Conservation (phyloP, 148 eudicot genomes). For the Cornus controversa region DNA sequence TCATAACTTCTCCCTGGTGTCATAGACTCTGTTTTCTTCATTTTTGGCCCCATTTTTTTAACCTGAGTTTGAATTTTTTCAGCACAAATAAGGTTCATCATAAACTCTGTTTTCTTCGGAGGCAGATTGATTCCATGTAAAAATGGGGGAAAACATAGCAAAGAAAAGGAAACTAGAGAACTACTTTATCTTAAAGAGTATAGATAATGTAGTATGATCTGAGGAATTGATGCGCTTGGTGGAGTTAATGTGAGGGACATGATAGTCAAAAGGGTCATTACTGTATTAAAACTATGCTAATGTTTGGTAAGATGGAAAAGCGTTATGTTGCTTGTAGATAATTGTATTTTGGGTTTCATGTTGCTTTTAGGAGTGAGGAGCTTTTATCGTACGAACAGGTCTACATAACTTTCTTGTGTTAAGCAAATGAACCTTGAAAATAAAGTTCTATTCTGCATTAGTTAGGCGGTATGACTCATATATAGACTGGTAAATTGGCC, state of each 20-base stretch:
- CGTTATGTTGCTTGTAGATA: background rate
- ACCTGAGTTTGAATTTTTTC: too few species aligned
- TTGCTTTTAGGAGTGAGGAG: background rate
- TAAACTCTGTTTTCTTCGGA: background rate
- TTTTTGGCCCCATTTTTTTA: too few species aligned
- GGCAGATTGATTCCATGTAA: background rate
- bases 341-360: background rate
- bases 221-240: constrained; percentile 4
- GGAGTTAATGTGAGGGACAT: background rate
- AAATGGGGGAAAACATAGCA: too few species aligned
- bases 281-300: background rate
- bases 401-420: background rate
- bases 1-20: background rate
- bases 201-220: background rate
- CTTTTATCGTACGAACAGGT: background rate
- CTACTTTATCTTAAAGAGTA: background rate
- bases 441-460: background rate
- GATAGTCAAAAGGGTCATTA: background rate
- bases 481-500: background rate
- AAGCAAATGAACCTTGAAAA: background rate
- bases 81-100: too few species aligned
- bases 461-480: background rate
- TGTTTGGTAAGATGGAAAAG: background rate
- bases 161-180: too few species aligned
- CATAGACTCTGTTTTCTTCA: background rate